These are phyloP conservation scores for Hamigera avellanea DNA, from an alignment of 495 filamentous ascomycete genomes.

Conservation along the genomic window DNA sequence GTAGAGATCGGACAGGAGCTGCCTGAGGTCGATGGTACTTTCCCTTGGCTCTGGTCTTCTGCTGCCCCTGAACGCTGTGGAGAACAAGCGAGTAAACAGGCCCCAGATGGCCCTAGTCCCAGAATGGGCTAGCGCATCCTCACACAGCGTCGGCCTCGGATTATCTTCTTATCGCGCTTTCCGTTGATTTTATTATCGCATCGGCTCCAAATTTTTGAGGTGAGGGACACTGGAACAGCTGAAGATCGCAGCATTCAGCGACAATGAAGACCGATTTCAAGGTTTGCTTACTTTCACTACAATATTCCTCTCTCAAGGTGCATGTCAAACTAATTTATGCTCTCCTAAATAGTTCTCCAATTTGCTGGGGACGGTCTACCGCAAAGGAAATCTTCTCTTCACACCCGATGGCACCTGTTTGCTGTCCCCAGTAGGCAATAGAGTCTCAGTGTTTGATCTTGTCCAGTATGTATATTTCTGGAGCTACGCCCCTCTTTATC, in stretches of 20 bases:
- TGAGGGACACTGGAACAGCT: too few species aligned
- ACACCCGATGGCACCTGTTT: conserved; percentile 92
- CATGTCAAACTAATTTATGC: not conserved
- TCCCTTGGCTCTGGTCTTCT: not conserved
- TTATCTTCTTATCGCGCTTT: conserved; percentile 15
- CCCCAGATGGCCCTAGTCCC: conserved; percentile 6
- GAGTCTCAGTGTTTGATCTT: conserved; percentile 90
- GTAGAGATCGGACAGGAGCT: too few species aligned
- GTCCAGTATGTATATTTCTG: conserved; percentile 61
- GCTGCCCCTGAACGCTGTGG: conserved; percentile 5
- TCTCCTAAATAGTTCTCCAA: conserved; percentile 94
- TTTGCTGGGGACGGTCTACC: conserved; percentile 92
- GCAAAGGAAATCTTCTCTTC: conserved; percentile 92
- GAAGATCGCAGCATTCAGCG: conserved; percentile 8
- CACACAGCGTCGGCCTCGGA: conserved; percentile 7
- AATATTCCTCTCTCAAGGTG: conserved; percentile 1
- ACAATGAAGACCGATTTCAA: conserved; percentile 96
- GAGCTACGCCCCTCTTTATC: too few species aligned
- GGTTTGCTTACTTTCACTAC: too few species aligned
- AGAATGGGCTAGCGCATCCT: not conserved
- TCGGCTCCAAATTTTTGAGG: not conserved
- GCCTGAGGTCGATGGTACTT: not conserved
- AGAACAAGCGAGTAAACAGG: conserved; percentile 2
- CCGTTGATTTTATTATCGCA: not conserved
- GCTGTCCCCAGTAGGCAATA: conserved; percentile 93